Conservation (phyloP, 805 yeast species). For the Wickerhamiella bombiphila region DNA sequence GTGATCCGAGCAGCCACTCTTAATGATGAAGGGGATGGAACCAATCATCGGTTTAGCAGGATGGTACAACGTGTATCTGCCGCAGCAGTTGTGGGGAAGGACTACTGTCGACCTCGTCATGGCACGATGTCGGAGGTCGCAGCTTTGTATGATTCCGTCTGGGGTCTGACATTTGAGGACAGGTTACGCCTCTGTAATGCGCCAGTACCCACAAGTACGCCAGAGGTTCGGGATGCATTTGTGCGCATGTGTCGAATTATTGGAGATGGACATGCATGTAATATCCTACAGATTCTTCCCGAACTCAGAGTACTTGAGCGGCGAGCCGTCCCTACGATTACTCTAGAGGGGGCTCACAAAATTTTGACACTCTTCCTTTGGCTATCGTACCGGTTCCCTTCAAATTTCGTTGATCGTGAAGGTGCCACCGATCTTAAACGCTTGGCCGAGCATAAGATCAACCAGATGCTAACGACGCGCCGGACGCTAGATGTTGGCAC, state of each 20-base stretch:
- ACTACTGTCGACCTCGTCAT: slow-evolving; percentile 12
- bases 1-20: slow-evolving; percentile 57
- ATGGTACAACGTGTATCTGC: neutral
- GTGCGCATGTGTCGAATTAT: slow-evolving; percentile 38
- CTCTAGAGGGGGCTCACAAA: slow-evolving; percentile 54
- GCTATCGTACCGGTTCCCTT: slow-evolving; percentile 79
- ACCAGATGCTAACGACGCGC: slow-evolving; percentile 24
- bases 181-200: slow-evolving; percentile 45
- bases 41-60: neutral
- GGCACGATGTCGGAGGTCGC: slow-evolving; percentile 30
- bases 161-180: slow-evolving; percentile 38
- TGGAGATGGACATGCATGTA: slow-evolving; percentile 37
- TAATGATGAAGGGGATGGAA: slow-evolving; percentile 15
- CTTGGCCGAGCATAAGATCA: slow-evolving; percentile 49
- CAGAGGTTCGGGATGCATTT: slow-evolving; percentile 31
- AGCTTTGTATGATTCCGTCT: slow-evolving; percentile 30
- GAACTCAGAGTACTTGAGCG: neutral
- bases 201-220: slow-evolving; percentile 33
- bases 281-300: slow-evolving; percentile 37
- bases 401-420: slow-evolving; percentile 58
- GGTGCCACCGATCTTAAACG: slow-evolving; percentile 57
- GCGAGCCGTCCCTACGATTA: slow-evolving; percentile 3
- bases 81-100: neutral
- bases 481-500: neutral
- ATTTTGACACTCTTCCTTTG: slow-evolving; percentile 58